Evolutionary conservation across 1,284 basidiomycete genomes (phyloP).

Genomic region (Coniferiporia weirii): DNA sequence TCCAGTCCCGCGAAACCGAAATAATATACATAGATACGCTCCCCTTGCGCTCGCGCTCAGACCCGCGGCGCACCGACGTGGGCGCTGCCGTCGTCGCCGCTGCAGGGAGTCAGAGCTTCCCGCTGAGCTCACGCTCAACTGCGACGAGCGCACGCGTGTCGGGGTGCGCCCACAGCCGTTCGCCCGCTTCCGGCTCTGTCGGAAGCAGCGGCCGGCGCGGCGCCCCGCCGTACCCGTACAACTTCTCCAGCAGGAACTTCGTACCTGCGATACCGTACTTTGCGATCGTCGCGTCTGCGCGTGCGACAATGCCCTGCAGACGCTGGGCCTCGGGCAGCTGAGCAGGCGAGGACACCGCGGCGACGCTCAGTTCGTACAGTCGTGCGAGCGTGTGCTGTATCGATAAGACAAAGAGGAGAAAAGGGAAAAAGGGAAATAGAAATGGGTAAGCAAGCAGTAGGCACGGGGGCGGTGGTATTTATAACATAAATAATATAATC

Average conservation of each 20-base stretch:
- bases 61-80: no score
- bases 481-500: neutral
- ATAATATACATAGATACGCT: no score
- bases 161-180: slow-evolving; percentile 62
- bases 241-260: slow-evolving; percentile 70
- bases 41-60: no score
- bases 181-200: slow-evolving; percentile 47
- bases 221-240: slow-evolving; percentile 73
- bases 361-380: slow-evolving; percentile 59
- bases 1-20: no score
- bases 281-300: slow-evolving; percentile 76
- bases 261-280: slow-evolving; percentile 78
- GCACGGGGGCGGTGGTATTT: no score
- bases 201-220: slow-evolving; percentile 73
- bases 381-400: slow-evolving; percentile 51
- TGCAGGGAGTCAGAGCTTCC: slow-evolving; percentile 14
- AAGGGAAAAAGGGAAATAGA: neutral
- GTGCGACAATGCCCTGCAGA: slow-evolving; percentile 75
- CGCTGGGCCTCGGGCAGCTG: slow-evolving; percentile 65
- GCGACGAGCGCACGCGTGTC: slow-evolving; percentile 62
- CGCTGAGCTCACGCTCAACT: slow-evolving; percentile 57
- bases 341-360: slow-evolving; percentile 47
- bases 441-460: slow-evolving; percentile 14
- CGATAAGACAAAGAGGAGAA: neutral
- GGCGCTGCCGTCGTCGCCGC: no score